Base-by-base conservation (phyloP, 2,329 filamentous ascomycete genomes). In the Plenodomus tracheiphilus region DNA sequence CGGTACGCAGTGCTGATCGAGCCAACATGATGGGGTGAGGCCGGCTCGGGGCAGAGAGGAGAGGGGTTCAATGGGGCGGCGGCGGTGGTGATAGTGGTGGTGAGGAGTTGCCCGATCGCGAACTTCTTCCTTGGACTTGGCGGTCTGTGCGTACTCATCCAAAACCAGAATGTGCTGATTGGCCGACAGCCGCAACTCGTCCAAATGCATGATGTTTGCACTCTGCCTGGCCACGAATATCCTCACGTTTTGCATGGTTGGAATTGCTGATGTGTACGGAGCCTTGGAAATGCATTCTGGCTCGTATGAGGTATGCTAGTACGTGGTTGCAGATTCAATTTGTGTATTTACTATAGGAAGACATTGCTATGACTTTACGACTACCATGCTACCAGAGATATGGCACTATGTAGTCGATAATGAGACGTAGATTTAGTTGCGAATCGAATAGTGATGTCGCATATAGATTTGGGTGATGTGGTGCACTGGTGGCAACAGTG, bases 1-100 rank as follows among this genome's bases (percentile, higher is more conserved):
- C 84, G 76, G 89, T 86, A 82, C 91, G 91, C 83, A 95, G 80
- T 80, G 85, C 85, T 79, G 91, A 91, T 84, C 91, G 89, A 81
- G 90, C 88, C 84, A 97, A 86, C 93, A 97, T 97, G 75, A 77
- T 88, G 82, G 58, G 61, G 58, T 62, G 64, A 65, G 66, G 70
- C 65, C 70, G 71, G 69, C 70, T 65, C 69, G 61, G 56, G 59
- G 65, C 63, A 61, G 54, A 58, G 61, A 59, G 59, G 56, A 53
- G 64, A 59, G 62, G 63, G 62, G 61, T 59, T 64, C 64, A 66
- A 68, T 71, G 69, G 69, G 64, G 61, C 45, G 63, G 50, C 57
- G 67, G 61, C 59, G 65, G 59, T 59, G 61, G 58, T 64, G 63
- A 55, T 64, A 58, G 54, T 53, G 54, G 57, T 53, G 54, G 39